Conservation (phyloP, 768 basidiomycete genomes). For the Hygrophorus pudorinus region DNA sequence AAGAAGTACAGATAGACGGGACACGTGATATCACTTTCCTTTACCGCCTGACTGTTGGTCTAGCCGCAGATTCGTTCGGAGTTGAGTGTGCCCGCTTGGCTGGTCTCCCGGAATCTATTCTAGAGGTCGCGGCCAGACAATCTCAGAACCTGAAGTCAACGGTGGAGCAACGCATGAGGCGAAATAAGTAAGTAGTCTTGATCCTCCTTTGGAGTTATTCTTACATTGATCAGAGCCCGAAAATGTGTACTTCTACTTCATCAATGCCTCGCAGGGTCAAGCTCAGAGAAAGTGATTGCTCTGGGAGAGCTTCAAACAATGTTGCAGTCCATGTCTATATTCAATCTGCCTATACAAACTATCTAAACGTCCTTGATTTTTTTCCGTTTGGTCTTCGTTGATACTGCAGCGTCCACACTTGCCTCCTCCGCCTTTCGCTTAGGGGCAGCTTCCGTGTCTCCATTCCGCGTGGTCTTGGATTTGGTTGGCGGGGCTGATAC, state of each 20-base stretch:
- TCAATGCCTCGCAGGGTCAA: constrained; percentile 11
- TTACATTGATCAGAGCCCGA: constrained; percentile 11
- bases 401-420: constrained; percentile 13
- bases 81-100: constrained; percentile 90
- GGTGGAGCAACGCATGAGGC: constrained; percentile 38
- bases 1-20: constrained; percentile 61
- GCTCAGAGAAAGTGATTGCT: constrained; percentile 8
- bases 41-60: constrained; percentile 62
- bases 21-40: constrained; percentile 78
- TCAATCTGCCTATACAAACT: constrained; percentile 11
- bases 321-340: constrained; percentile 14
- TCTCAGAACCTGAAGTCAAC: constrained; percentile 45
- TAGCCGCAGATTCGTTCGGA: constrained; percentile 81
- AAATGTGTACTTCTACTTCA: constrained; percentile 21
- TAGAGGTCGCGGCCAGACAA: constrained; percentile 46
- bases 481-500: constrained; percentile 8
- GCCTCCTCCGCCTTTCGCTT: constrained; percentile 34
- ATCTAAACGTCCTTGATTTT: constrained; percentile 29
- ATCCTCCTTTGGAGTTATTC: not conserved
- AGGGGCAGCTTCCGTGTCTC: constrained; percentile 8
- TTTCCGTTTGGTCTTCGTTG: constrained; percentile 16
- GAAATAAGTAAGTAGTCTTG: constrained; percentile 34
- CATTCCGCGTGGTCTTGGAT: constrained; percentile 18
- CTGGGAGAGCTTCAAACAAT: constrained; percentile 20
- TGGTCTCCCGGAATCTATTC: constrained; percentile 61